These are phyloP conservation scores for Nissolia schottii DNA, from an alignment of 306 rosid genomes.

Conservation along the genomic window DNA sequence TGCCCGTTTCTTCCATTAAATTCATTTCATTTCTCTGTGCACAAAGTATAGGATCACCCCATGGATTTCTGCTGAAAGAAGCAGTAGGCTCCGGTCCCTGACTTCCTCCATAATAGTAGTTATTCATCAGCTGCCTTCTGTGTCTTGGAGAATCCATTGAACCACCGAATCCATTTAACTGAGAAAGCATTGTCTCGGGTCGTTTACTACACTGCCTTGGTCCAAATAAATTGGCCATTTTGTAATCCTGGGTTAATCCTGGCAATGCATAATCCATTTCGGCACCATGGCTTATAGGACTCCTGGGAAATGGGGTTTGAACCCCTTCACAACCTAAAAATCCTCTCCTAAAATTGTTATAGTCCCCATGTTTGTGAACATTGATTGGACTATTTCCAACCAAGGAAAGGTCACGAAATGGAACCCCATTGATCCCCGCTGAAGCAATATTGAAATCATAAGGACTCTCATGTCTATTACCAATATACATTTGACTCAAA, in stretches of 20 bases:
- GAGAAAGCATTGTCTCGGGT: conserved; percentile 17
- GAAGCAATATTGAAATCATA: conserved; percentile 11
- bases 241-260: conserved; percentile 21
- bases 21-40: conserved; percentile 3
- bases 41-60: conserved; percentile 18
- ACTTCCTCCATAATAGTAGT: conserved; percentile 22
- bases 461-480: conserved; percentile 26
- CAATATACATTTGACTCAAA: conserved; percentile 36
- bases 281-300: conserved; percentile 5
- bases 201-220: background rate
- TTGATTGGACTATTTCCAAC: conserved; percentile 25
- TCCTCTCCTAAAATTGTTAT: conserved; percentile 21
- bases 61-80: conserved; percentile 27
- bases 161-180: conserved; percentile 21
- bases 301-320: conserved; percentile 22
- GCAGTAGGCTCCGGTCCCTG: conserved; percentile 3
- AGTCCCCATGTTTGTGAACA: background rate
- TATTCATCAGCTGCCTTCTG: conserved; percentile 26
- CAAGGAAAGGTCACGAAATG: background rate
- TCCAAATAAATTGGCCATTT: conserved; percentile 23
- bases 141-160: conserved; percentile 30
- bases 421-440: conserved; percentile 10
- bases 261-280: conserved; percentile 25
- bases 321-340: conserved; percentile 13
- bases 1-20: conserved; percentile 24